These are phyloP conservation scores for Nicotiana knightiana DNA, from an alignment of 257 asterid species.

Conservation along the genomic window DNA sequence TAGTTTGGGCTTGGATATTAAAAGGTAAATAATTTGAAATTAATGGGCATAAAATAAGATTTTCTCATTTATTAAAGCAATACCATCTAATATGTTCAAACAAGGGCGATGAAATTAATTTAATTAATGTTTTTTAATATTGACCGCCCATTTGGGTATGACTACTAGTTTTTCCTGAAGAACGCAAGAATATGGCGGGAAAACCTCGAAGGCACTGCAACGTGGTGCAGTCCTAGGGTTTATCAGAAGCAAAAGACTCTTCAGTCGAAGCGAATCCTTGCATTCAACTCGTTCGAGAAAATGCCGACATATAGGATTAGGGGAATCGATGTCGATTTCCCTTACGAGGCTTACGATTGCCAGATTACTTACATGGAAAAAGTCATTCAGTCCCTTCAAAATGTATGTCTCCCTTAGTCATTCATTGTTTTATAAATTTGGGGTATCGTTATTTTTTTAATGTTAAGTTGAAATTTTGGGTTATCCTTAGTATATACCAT, in stretches of 20 bases:
- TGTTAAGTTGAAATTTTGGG: not conserved
- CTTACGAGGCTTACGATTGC: constrained; percentile 92
- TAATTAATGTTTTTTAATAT: too few species aligned
- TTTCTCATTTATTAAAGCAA: too few species aligned
- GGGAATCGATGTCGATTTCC: constrained; percentile 94
- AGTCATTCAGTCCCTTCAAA: constrained; percentile 86
- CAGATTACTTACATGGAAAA: constrained; percentile 95
- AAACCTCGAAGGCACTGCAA: not conserved
- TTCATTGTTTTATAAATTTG: not conserved
- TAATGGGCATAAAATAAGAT: too few species aligned
- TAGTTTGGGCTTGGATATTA: too few species aligned
- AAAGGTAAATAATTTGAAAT: too few species aligned
- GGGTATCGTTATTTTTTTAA: too few species aligned
- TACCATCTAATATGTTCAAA: too few species aligned
- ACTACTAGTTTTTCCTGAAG: not conserved
- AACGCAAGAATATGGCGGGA: constrained; percentile 18
- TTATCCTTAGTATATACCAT: not conserved
- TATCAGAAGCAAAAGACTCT: not conserved
- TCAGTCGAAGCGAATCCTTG: not conserved
- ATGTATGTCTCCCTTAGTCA: constrained; percentile 20
- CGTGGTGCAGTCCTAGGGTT: constrained; percentile 16
- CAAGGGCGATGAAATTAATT: too few species aligned
- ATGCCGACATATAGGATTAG: constrained; percentile 83
- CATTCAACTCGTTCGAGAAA: not conserved
- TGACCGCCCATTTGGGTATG: too few species aligned